Evolutionary conservation across 495 filamentous ascomycete genomes (phyloP).

Genomic region (Apodospora peruviana): DNA sequence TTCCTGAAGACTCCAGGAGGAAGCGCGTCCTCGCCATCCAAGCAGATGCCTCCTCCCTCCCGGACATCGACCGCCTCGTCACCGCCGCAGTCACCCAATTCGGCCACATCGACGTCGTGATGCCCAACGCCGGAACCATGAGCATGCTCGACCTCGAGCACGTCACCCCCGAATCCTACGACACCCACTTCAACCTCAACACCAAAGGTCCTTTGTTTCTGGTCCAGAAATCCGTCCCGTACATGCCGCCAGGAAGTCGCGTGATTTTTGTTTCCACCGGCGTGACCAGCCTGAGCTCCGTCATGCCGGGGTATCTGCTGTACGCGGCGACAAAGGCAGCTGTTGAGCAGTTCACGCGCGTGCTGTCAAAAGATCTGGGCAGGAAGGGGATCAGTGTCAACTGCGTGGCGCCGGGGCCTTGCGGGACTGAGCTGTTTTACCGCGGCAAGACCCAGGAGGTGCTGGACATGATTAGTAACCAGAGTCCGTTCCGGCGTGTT

Average conservation of each 20-base stretch:
- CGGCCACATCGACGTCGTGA: slow-evolving; percentile 61
- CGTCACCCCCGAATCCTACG: slow-evolving; percentile 56
- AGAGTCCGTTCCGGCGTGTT: slow-evolving; percentile 51
- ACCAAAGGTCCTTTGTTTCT: slow-evolving; percentile 67
- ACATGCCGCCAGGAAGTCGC: slow-evolving; percentile 52
- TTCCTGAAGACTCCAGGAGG: no score
- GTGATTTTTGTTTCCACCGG: slow-evolving; percentile 59
- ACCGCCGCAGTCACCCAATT: slow-evolving; percentile 54
- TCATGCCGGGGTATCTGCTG: slow-evolving; percentile 56
- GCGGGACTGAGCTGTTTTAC: slow-evolving; percentile 60
- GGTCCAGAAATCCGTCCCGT: slow-evolving; percentile 54
- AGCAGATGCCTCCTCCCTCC: slow-evolving; percentile 56
- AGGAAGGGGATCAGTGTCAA: slow-evolving; percentile 59
- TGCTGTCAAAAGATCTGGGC: slow-evolving; percentile 60
- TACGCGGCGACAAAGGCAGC: slow-evolving; percentile 63
- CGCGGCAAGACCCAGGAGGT: slow-evolving; percentile 56
- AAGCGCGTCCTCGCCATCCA: slow-evolving; percentile 52
- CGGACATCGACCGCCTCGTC: slow-evolving; percentile 59
- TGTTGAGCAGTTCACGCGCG: slow-evolving; percentile 62
- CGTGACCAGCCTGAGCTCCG: slow-evolving; percentile 34
- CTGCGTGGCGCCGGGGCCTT: slow-evolving; percentile 59
- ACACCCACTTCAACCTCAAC: slow-evolving; percentile 49
- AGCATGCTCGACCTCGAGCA: slow-evolving; percentile 49
- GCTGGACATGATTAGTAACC: slow-evolving; percentile 45
- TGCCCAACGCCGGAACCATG: slow-evolving; percentile 56